Evolutionary conservation across 345 rosid species (phyloP), one percentile per base, ranked within the genome.

Genomic region (Luvunga scandens): DNA sequence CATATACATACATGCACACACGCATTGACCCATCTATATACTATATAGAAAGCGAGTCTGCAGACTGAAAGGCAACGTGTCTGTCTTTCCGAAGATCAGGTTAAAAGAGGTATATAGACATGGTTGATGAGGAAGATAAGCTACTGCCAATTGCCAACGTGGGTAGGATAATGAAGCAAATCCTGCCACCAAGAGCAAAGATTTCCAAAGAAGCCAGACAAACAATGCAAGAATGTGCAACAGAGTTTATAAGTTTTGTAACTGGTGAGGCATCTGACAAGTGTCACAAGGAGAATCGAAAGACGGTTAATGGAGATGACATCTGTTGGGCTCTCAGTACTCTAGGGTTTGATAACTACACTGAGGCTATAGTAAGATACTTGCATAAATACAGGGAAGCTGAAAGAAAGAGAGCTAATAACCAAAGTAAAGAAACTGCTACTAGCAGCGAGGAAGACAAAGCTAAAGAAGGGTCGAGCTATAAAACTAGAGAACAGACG

Each of bases 201-300:
- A 87, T 93, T 76, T 93, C 98, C 68, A 90, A 87, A 86, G 94
- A 91, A 86, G 93, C 95, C 60, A 93, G 91, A 79, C 93, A 93
- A 81, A 89, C 86, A 45, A 82, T 91, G 88, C 94, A 91, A 87
- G 98, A 91, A 68, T 93, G 95, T 85, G 92, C 93, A 59, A 89
- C 92, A 7, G 98, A 93, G 87, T 93, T 93, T 84, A 73, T 93
- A 79, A 93, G 97, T 81, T 93, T 91, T 73, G 92, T 93, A 73
- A 91, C 97, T 0, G 87, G 89, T n/a, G 97, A 93, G 85, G 97
- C 97, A 25, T 88, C 97, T 18, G 90, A 91, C 78, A 93, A 83
- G 87, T 91, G 97, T 77, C 94, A 90, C 77, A 90, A 84, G 83
- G 96, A 91, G 91, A 93, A 91, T 81, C 90, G 98, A n/a, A 93